Evolutionary conservation across 495 filamentous ascomycete species (phyloP).

Genomic region (Penicillium diatomitis): DNA sequence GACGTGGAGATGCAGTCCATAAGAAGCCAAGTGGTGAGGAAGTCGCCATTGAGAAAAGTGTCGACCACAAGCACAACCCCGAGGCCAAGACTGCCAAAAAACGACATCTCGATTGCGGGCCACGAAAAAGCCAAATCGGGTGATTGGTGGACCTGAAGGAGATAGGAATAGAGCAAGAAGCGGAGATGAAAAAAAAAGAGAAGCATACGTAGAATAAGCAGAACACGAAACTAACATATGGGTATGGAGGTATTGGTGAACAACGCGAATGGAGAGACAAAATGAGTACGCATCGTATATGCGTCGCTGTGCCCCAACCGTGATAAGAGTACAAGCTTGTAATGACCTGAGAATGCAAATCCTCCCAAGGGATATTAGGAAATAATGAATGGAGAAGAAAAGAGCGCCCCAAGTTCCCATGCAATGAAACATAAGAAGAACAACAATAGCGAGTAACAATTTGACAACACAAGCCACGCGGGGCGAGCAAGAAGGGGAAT

Average conservation of each 20-base stretch:
- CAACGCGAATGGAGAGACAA: conserved; percentile 21
- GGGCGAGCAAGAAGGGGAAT: conserved; percentile 1
- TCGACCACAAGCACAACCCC: conserved; percentile 2
- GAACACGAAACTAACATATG: conserved; percentile 13
- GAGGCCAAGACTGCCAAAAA: neutral
- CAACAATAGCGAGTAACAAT: neutral
- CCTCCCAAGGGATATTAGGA: conserved; percentile 24
- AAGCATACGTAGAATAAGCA: conserved; percentile 7
- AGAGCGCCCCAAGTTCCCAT: conserved; percentile 33
- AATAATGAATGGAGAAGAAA: conserved; percentile 18
- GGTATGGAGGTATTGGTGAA: conserved; percentile 23
- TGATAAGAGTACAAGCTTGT: conserved; percentile 26
- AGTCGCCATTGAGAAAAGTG: conserved; percentile 19
- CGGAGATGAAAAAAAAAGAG: neutral
- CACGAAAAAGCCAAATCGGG: neutral
- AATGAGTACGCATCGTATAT: conserved; percentile 17
- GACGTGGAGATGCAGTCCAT: conserved; percentile 21
- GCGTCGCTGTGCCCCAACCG: conserved; percentile 15
- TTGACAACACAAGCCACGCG: neutral
- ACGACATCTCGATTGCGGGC: neutral
- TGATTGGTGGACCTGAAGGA: neutral
- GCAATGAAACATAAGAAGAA: conserved; percentile 10
- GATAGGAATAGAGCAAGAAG: neutral
- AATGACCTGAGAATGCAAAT: conserved; percentile 29
- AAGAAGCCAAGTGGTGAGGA: conserved; percentile 7